These are phyloP conservation scores for Ustilago shanxiensis DNA, from an alignment of 1,284 basidiomycete species.

Conservation along the genomic window DNA sequence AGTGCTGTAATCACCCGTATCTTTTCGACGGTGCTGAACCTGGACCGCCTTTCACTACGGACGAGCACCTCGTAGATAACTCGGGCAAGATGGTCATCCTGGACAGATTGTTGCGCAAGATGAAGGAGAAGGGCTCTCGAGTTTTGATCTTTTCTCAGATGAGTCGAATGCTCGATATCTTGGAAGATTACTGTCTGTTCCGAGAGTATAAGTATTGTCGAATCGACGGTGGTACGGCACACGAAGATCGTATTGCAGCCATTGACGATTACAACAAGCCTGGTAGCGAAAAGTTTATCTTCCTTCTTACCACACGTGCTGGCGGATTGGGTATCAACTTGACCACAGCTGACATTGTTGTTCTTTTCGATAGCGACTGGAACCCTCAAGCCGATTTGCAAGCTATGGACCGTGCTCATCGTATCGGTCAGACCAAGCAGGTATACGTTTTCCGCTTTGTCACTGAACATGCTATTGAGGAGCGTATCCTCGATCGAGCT, in stretches of 20 bases:
- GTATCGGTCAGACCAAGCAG: slow-evolving; percentile 98
- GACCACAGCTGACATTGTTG: slow-evolving; percentile 93
- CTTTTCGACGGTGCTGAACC: slow-evolving; percentile 78
- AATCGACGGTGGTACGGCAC: slow-evolving; percentile 94
- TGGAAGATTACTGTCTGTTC: slow-evolving; percentile 98
- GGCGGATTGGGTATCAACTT: slow-evolving; percentile 98
- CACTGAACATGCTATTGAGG: slow-evolving; percentile 95
- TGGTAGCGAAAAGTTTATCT: slow-evolving; percentile 94
- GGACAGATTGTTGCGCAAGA: slow-evolving; percentile 85
- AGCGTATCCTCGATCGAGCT: slow-evolving; percentile 94
- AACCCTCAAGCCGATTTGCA: slow-evolving; percentile 99
- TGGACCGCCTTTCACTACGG: slow-evolving; percentile 97
- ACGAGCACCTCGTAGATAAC: slow-evolving; percentile 94
- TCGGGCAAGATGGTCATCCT: slow-evolving; percentile 98
- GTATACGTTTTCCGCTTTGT: slow-evolving; percentile 98
- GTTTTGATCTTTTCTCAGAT: slow-evolving; percentile 99
- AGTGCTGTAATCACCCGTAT: slow-evolving; percentile 76
- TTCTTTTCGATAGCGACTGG: slow-evolving; percentile 99
- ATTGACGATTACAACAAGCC: slow-evolving; percentile 99
- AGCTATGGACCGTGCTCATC: slow-evolving; percentile 98
- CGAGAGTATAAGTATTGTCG: slow-evolving; percentile 88
- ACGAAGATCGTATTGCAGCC: slow-evolving; percentile 93
- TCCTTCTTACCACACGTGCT: slow-evolving; percentile 96
- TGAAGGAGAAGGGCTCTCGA: slow-evolving; percentile 93
- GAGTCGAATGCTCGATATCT: slow-evolving; percentile 93